Conservation (phyloP, 129 eudicot species). For the Centella asiatica region DNA sequence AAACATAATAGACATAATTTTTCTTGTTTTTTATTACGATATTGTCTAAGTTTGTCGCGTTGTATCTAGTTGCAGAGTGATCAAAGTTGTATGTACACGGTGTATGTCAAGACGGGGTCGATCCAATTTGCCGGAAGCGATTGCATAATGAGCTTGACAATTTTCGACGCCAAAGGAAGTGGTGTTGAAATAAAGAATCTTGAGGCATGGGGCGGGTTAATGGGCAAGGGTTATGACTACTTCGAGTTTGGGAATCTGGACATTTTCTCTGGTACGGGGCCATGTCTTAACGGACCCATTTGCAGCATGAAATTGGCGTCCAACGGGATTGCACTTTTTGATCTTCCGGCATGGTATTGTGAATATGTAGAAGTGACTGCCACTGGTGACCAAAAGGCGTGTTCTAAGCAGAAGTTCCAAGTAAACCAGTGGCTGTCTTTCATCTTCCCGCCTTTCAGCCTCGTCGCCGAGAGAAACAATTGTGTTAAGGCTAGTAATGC, state of each 20-base stretch:
- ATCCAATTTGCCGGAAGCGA: too few relatives aligned
- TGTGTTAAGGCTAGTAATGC: too few relatives aligned
- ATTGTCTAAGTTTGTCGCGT: too few relatives aligned
- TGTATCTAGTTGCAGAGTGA: too few relatives aligned
- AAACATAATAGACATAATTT: too few relatives aligned
- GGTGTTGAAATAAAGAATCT: not conserved
- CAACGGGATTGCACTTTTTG: slow-evolving; percentile 30
- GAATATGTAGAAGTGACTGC: slow-evolving; percentile 31
- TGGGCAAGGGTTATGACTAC: slow-evolving; percentile 29
- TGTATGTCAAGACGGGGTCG: too few relatives aligned
- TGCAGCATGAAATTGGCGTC: slow-evolving; percentile 32
- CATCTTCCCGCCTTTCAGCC: slow-evolving; percentile 19
- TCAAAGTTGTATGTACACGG: too few relatives aligned
- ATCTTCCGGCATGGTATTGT: slow-evolving; percentile 38
- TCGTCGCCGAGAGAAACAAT: too few relatives aligned
- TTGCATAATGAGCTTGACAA: too few relatives aligned
- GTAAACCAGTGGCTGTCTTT: slow-evolving; percentile 38
- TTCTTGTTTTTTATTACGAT: too few relatives aligned
- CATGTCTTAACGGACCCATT: slow-evolving; percentile 17
- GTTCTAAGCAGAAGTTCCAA: slow-evolving; percentile 19
- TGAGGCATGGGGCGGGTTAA: slow-evolving; percentile 26
- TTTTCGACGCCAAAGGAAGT: too few relatives aligned
- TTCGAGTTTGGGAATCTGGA: slow-evolving; percentile 34
- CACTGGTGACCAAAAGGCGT: slow-evolving; percentile 23
- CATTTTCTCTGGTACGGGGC: slow-evolving; percentile 30